A percentile compares a stretch with the other conserved stretches of the same genome.
Conservation (phyloP, 805 yeast species). For the Pichia eremophila region DNA sequence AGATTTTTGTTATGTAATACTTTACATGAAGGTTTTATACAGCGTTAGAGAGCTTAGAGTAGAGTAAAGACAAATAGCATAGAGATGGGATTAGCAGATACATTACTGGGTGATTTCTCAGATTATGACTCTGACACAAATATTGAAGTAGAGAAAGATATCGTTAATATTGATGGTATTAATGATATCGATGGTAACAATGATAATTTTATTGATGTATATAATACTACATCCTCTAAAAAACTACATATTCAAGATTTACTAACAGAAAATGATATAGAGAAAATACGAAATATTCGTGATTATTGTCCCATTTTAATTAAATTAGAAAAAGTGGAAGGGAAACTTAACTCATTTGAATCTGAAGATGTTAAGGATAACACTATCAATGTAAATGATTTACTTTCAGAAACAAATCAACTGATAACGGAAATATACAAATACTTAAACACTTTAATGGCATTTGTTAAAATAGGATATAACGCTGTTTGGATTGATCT, state of each 20-base stretch:
- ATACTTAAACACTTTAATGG: constrained; percentile 34
- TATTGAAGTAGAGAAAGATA: no score
- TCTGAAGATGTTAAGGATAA: constrained; percentile 6
- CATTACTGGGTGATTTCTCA: constrained; percentile 33
- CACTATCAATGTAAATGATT: constrained; percentile 31
- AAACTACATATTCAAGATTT: constrained; percentile 1
- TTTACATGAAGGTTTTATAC: no score
- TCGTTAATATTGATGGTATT: no score
- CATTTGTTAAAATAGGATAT: constrained; percentile 44
- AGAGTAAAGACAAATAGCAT: no score
- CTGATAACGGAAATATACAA: constrained; percentile 3
- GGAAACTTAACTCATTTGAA: constrained; percentile 21
- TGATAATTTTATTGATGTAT: no score
- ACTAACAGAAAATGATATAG: constrained; percentile 9
- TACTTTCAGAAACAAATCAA: constrained; percentile 30
- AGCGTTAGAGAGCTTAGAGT: no score
- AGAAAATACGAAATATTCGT: constrained; percentile 18
- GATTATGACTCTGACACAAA: constrained; percentile 13
- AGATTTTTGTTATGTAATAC: no score
- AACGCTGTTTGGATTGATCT: constrained; percentile 62
- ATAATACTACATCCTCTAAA: no score
- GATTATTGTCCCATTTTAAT: constrained; percentile 21
- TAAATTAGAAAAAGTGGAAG: constrained; percentile 13
- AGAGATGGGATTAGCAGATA: constrained; percentile 31
- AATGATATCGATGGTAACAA: no score